Percentiles rank a stretch among this genome's conserved stretches.
Evolutionary conservation across 495 filamentous ascomycete species (phyloP).

Genomic region (Bombardia bombarda): DNA sequence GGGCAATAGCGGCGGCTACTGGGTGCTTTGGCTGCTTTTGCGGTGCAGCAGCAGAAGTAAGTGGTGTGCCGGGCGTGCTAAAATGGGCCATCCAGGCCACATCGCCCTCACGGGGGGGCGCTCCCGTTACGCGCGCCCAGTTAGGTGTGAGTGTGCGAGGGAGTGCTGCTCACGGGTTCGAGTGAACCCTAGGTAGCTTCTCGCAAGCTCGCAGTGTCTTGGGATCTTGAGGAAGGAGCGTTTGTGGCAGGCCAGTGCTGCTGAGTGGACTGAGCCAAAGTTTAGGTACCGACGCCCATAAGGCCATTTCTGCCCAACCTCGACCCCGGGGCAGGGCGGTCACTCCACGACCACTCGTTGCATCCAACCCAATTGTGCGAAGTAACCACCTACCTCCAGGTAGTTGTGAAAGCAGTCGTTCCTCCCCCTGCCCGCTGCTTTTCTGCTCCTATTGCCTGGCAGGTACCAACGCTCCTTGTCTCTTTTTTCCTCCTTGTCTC

Average conservation of each 20-base stretch:
- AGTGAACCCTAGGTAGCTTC: constrained; percentile 15
- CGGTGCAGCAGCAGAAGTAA: constrained; percentile 3
- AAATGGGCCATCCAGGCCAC: no score
- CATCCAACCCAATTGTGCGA: constrained; percentile 20
- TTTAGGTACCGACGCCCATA: constrained; percentile 27
- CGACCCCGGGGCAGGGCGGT: constrained; percentile 18
- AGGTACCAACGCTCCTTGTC: constrained; percentile 9
- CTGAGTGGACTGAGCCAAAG: constrained; percentile 18
- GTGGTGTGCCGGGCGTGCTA: constrained; percentile 10
- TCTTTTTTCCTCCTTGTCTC: not conserved
- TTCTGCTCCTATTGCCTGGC: not conserved
- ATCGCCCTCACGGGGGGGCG: constrained; percentile 13
- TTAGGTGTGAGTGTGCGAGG: not conserved
- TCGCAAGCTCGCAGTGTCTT: constrained; percentile 14
- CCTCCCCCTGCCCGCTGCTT: no score
- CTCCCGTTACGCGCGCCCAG: no score
- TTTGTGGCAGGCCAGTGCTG: constrained; percentile 20
- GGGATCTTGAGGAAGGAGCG: constrained; percentile 20
- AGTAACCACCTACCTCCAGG: constrained; percentile 10
- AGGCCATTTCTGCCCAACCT: constrained; percentile 33
- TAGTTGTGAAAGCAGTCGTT: no score
- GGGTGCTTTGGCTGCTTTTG: constrained; percentile 9
- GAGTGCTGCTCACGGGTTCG: constrained; percentile 19
- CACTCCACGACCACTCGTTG: constrained; percentile 22
- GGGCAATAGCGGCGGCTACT: not conserved